A percentile compares a stretch with the other conserved stretches of the same genome.
These are phyloP conservation scores for Colletotrichum acutatum DNA, from an alignment of 2,329 filamentous ascomycete genomes.

Conservation along the genomic window DNA sequence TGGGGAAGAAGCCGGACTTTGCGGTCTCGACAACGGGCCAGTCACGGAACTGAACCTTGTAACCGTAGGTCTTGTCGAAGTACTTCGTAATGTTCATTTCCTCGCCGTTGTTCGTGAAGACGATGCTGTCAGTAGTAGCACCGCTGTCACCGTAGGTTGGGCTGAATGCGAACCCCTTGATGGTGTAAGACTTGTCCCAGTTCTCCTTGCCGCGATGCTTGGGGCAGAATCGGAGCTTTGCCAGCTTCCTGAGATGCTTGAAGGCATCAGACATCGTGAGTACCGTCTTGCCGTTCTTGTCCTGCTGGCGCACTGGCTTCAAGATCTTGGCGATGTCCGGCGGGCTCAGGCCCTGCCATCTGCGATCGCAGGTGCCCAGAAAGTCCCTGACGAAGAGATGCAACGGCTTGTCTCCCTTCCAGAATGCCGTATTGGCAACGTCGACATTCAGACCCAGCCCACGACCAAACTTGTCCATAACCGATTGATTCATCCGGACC, in stretches of 20 bases:
- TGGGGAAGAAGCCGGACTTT: slow-evolving; percentile 66
- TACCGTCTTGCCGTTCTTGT: slow-evolving; percentile 37
- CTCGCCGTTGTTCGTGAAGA: slow-evolving; percentile 56
- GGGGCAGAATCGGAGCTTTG: slow-evolving; percentile 67
- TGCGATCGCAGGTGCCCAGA: slow-evolving; percentile 47
- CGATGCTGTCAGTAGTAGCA: slow-evolving; percentile 61
- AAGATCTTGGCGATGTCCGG: slow-evolving; percentile 45
- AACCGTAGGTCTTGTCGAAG: slow-evolving; percentile 65
- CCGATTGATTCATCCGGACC: slow-evolving; percentile 75
- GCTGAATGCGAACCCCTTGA: slow-evolving; percentile 63
- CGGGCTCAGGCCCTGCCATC: slow-evolving; percentile 41
- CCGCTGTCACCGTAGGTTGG: slow-evolving; percentile 56
- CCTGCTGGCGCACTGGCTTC: slow-evolving; percentile 45
- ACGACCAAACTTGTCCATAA: slow-evolving; percentile 55
- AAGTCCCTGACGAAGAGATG: slow-evolving; percentile 33
- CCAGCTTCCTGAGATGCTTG: slow-evolving; percentile 63
- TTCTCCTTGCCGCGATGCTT: slow-evolving; percentile 61
- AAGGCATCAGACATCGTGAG: slow-evolving; percentile 61
- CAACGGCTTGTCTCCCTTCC: slow-evolving; percentile 60
- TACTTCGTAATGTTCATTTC: slow-evolving; percentile 64
- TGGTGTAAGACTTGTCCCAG: slow-evolving; percentile 60
- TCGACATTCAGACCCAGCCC: slow-evolving; percentile 88
- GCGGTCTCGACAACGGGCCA: slow-evolving; percentile 70
- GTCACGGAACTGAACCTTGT: slow-evolving; percentile 55
- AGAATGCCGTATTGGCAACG: slow-evolving; percentile 92